phyloP scores from a whole-genome alignment of 495 filamentous ascomycete species.

The Penicillium waksmanii region DNA sequence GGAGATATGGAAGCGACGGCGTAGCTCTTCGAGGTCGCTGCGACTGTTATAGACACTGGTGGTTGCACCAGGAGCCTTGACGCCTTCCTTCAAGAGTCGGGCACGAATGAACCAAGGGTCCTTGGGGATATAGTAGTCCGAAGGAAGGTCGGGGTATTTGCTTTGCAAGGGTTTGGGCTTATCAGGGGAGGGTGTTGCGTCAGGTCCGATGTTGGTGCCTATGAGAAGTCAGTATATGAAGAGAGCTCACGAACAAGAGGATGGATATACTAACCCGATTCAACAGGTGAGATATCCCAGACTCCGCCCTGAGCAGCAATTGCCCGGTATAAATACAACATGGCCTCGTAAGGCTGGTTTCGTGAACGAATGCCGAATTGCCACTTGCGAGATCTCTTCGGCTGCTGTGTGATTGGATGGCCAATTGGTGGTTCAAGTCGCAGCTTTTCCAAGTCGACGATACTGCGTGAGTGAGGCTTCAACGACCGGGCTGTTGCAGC shows the following conservation, averaged over 20 bases:
- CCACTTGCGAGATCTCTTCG: conserved; percentile 82
- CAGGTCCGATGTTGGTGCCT: conserved; percentile 35
- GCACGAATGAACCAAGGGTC: conserved; percentile 96
- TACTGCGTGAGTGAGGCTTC: conserved; percentile 77
- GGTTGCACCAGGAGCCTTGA: conserved; percentile 53
- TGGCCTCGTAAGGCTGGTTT: conserved; percentile 90
- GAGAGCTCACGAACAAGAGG: neutral
- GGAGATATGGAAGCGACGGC: conserved; percentile 51
- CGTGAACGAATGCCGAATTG: conserved; percentile 95
- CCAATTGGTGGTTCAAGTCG: conserved; percentile 69
- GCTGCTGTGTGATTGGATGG: conserved; percentile 58
- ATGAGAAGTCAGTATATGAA: conserved; percentile 10
- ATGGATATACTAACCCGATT: conserved; percentile 35
- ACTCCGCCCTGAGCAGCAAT: conserved; percentile 82
- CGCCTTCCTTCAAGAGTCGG: conserved; percentile 79
- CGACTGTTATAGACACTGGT: conserved; percentile 60
- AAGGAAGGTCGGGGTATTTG: conserved; percentile 51
- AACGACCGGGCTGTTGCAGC: conserved; percentile 73
- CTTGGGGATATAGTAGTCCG: conserved; percentile 77
- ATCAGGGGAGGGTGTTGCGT: conserved; percentile 28
- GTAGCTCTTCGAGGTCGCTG: conserved; percentile 57
- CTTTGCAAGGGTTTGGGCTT: conserved; percentile 45
- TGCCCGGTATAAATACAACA: conserved; percentile 91
- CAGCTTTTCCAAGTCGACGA: conserved; percentile 55
- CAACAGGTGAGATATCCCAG: conserved; percentile 65